Evolutionary conservation across 306 rosid species (phyloP).

Genomic region (Chamaecrista fasciculata): DNA sequence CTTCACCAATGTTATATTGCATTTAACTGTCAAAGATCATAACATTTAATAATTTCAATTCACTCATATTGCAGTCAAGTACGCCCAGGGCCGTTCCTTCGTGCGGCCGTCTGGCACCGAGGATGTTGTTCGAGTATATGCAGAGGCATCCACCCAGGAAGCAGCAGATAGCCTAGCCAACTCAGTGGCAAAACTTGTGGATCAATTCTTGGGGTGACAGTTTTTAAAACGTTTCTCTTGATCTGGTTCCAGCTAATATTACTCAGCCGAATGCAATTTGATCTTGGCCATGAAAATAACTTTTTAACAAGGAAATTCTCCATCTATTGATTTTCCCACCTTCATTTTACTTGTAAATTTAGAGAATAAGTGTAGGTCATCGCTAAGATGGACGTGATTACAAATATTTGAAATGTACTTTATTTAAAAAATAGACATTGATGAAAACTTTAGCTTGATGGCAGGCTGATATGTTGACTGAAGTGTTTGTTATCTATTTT

Average conservation of each 20-base stretch:
- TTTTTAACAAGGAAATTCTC: conserved; percentile 10
- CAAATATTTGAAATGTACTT: no score
- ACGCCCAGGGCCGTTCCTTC: conserved; percentile 77
- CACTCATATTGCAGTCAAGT: conserved; percentile 51
- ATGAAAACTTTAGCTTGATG: no score
- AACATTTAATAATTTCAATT: conserved; percentile 13
- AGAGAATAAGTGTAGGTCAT: not conserved
- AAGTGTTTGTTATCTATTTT: no score
- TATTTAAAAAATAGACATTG: not conserved
- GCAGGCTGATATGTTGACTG: no score
- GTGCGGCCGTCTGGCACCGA: conserved; percentile 96
- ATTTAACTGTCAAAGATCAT: conserved; percentile 12
- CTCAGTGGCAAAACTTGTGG: conserved; percentile 62
- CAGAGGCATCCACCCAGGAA: conserved; percentile 77
- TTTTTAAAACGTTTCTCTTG: not conserved
- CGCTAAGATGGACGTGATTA: not conserved
- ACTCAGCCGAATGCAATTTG: not conserved
- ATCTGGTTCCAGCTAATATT: not conserved
- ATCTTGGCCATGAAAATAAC: not conserved
- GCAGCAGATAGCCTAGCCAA: conserved; percentile 72
- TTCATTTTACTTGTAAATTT: conserved; percentile 9
- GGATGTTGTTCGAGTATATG: conserved; percentile 87
- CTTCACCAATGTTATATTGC: conserved; percentile 14
- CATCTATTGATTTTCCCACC: not conserved
- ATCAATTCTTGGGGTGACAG: conserved; percentile 54